Base-by-base conservation (phyloP, 371 early-diverging fungal species). In the Mucor velutinosus region DNA sequence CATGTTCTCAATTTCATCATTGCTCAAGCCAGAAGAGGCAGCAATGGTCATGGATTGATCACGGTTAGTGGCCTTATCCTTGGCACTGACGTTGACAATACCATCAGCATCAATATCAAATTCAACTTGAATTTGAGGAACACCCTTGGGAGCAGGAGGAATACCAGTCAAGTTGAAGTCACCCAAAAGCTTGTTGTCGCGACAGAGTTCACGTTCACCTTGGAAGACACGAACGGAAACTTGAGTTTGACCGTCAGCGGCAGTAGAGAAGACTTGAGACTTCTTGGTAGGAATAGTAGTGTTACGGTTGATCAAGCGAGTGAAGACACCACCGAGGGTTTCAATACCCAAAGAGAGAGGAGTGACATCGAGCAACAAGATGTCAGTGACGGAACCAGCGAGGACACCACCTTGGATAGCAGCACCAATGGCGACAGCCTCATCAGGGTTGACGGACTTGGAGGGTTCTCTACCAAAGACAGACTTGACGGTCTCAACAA, bases 101-200 rank as follows among this genome's bases (percentile, higher is more conserved):
- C 99, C 99, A 80, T 99, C 97, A 11, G 99, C 97, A 84, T 99
- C 99, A 77, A 99, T 96, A 79, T 99, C 98, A 79, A 99, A 99
- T 55, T 97, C 93, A 62, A 99, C 99, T 77, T 94, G 92, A 68
- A 95, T 87, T 76, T 95, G 89, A 70, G 99, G 96, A 59, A 94
- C 89, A 77, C 99, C 96, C 87, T 93, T 90, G 74, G 97, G 95
- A 14, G 94, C 93, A 59, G 94, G 95, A 29, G 93, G 93, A 45
- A 94, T 86, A 39, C 93, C 93, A 25, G 87, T 86, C 69, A 99
- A 90, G 82, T 96, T 94, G 87, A 99, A 95, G 83, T 97, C 92
- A 63, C 99, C 99, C 60, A 99, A 85, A 41, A 96, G 84, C 85
- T 98, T 98, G 90, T 99, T 99, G 87, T 99, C 97, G 61, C 90